Conservation (phyloP, 345 rosid genomes). For the Odontarrhena argentea region DNA sequence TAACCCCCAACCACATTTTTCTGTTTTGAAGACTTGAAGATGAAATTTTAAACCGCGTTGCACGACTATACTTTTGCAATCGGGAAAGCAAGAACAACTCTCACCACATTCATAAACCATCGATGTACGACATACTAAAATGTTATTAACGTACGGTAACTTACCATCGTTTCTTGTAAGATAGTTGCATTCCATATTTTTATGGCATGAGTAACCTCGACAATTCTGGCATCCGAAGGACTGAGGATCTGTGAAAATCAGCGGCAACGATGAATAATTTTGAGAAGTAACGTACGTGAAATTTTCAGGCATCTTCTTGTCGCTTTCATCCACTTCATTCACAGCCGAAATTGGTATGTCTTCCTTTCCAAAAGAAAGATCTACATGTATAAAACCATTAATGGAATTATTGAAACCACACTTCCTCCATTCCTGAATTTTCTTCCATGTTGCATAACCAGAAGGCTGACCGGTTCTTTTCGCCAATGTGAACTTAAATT, state of each 20-base stretch:
- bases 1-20: constrained; percentile 50
- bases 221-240: no score
- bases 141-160: constrained; percentile 27
- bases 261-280: constrained; percentile 33
- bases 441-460: constrained; percentile 55
- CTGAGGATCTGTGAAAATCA: no score
- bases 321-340: constrained; percentile 60
- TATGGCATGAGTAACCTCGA: no score
- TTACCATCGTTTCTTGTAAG: constrained; percentile 38
- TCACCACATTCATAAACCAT: constrained; percentile 50
- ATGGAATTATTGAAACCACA: constrained; percentile 26
- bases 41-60: constrained; percentile 46
- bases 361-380: constrained; percentile 69
- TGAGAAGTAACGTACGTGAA: constrained; percentile 54
- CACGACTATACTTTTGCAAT: constrained; percentile 45
- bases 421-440: constrained; percentile 51
- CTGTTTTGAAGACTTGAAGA: constrained; percentile 55
- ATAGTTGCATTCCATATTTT: constrained; percentile 42
- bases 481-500: constrained; percentile 54
- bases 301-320: constrained; percentile 55
- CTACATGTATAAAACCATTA: constrained; percentile 42
- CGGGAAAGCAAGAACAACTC: constrained; percentile 23
- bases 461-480: constrained; percentile 56
- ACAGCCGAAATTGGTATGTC: constrained; percentile 53
- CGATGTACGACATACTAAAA: constrained; percentile 35